phyloP scores from a whole-genome alignment of 2,329 filamentous ascomycete species.

The Pseudocercospora cruenta region DNA sequence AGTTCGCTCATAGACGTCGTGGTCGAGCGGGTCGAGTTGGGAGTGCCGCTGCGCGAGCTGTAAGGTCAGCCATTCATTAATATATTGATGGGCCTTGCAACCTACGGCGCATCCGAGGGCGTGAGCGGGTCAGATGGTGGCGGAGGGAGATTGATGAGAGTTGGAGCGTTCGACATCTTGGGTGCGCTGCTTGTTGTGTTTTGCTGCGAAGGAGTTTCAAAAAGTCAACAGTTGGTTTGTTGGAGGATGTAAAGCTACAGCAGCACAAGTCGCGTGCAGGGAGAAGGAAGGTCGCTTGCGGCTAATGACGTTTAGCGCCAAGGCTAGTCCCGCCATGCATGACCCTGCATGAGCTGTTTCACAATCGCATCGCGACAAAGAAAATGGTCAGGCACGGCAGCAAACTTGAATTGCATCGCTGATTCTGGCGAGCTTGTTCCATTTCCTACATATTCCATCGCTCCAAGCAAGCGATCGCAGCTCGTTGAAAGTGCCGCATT shows the following conservation, averaged over 20 bases:
- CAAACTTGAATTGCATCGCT: not conserved
- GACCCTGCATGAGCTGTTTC: not conserved
- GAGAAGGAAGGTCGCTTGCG: not conserved
- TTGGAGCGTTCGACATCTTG: slow-evolving; percentile 56
- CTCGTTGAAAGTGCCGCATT: slow-evolving; percentile 26
- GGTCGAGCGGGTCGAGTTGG: slow-evolving; percentile 68
- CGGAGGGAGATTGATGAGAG: slow-evolving; percentile 81
- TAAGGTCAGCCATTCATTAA: slow-evolving; percentile 11
- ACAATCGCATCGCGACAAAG: not conserved
- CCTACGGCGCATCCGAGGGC: slow-evolving; percentile 80
- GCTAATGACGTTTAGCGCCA: not conserved
- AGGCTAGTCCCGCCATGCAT: not conserved
- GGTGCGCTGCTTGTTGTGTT: not conserved
- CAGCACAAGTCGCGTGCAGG: not conserved
- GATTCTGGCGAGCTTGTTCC: not conserved
- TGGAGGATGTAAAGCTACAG: not conserved
- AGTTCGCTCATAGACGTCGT: slow-evolving; percentile 90
- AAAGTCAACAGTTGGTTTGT: not conserved
- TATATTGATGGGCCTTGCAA: not conserved
- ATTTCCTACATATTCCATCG: slow-evolving; percentile 9
- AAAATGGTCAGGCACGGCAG: not conserved
- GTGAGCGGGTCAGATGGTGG: slow-evolving; percentile 45
- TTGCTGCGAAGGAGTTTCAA: not conserved
- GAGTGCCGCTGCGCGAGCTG: slow-evolving; percentile 70
- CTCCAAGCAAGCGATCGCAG: slow-evolving; percentile 12